These are phyloP conservation scores for Paramecium sonneborni DNA, from an alignment of 73 alveolate genomes.

Conservation along the genomic window DNA sequence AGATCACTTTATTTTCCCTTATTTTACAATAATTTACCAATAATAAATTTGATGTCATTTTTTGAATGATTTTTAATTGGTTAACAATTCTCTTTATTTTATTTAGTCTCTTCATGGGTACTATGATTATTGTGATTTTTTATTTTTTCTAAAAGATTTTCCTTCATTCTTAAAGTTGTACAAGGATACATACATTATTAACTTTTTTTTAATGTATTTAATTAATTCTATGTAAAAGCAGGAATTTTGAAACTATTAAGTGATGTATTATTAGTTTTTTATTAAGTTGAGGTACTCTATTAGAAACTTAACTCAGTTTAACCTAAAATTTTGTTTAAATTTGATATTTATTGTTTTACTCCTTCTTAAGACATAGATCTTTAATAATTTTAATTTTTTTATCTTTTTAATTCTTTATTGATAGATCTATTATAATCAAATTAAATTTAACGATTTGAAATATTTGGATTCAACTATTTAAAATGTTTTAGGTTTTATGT, in stretches of 20 bases:
- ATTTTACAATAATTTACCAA: not conserved
- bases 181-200: not conserved
- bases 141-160: not conserved
- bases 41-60: not conserved
- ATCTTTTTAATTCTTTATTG: not conserved
- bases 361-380: constrained; percentile 51
- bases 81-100: not conserved
- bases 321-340: not conserved
- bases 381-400: not conserved
- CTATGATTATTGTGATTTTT: not conserved
- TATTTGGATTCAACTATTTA: not conserved
- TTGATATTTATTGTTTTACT: not conserved
- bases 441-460: not conserved
- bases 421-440: not conserved
- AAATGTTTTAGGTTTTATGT: not conserved
- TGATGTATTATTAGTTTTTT: constrained; percentile 11
- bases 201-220: not conserved
- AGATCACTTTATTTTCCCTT: not conserved
- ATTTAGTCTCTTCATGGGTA: not conserved
- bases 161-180: constrained; percentile 44
- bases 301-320: not conserved
- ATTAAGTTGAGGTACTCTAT: not conserved
- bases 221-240: not conserved
- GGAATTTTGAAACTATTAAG: constrained; percentile 17
- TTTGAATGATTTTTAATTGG: not conserved